Evolutionary conservation across 116 monocot species (phyloP), one percentile per base, ranked within the genome.

Genomic region (Cymodocea nodosa): DNA sequence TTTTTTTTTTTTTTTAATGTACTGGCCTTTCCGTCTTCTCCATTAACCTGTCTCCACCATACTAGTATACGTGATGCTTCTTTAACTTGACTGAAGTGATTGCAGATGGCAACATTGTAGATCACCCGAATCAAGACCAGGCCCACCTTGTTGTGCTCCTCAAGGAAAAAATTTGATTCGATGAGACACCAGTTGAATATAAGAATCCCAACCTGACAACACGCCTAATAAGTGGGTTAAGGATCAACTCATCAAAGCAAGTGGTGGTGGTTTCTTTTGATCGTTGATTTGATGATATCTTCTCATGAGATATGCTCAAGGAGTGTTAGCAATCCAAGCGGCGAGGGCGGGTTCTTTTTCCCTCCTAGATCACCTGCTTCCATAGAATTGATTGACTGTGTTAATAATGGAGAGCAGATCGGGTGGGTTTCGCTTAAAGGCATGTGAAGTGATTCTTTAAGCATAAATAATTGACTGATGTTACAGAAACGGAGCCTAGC

Each of bases 381-480:
- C 53, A 63, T 80, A 63, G 70, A 75, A 75, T 30, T 30, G 30
- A 30, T 30, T n/a, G n/a, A n/a, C n/a, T n/a, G n/a, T n/a, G n/a
- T n/a, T 30, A 30, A 30, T 66, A 55, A 63, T 24, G 23, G 12
- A 9, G 53, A 44, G 13, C 52, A 71, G 70, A 79, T 81, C 70
- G 73, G 81, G 81, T 77, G 77, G 65, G 69, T 81, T 77, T 81
- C 76, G 70, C 81, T 77, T 77, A 72, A 81, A 81, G 81, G 73
- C 81, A 77, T 74, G 73, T 65, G 81, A 76, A 73, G 76, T 76
- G 76, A 81, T 81, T 76, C 76, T 76, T 40, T 68, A 65, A 60
- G 23, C 69, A 53, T 68, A 44, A 35, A 60, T 76, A 55, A 80
- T 49, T 69, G 15, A 44, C 14, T 20, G 65, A 59, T 35, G 52